A percentile compares a stretch with the other conserved stretches of the same genome.
phyloP scores from a whole-genome alignment of 2,329 filamentous ascomycete genomes.

The Fragosphaeria purpurea region DNA sequence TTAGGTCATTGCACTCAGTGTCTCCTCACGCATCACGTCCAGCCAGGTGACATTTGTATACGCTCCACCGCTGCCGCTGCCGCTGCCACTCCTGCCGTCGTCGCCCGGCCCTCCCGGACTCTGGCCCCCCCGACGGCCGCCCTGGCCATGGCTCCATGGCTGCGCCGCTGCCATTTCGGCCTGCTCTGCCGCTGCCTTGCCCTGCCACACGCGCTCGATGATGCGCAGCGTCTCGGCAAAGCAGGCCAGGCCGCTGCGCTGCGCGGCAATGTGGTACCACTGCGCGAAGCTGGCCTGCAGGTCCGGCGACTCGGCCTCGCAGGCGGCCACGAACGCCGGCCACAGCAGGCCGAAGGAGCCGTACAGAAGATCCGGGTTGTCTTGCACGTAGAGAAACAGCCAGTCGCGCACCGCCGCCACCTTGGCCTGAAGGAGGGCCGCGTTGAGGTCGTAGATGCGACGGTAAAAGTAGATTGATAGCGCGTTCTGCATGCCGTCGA shows the following conservation, averaged over 20 bases:
- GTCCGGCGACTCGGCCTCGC: conserved; percentile 22
- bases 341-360: conserved; percentile 24
- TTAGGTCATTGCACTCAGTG: too few species aligned
- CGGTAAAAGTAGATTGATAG: conserved; percentile 30
- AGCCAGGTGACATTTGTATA: not conserved
- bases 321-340: conserved; percentile 29
- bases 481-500: conserved; percentile 24
- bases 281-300: conserved; percentile 21
- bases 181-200: conserved; percentile 10
- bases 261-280: conserved; percentile 22
- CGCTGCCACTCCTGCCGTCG: too few species aligned
- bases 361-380: conserved; percentile 16
- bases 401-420: conserved; percentile 23
- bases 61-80: too few species aligned
- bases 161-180: not conserved
- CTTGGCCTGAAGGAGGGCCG: conserved; percentile 24
- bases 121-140: too few species aligned
- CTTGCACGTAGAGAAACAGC: conserved; percentile 19
- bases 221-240: conserved; percentile 19
- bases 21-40: not conserved
- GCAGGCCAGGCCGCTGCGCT: conserved; percentile 21
- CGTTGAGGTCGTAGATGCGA: conserved; percentile 26
- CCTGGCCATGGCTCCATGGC: too few species aligned
- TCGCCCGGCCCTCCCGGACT: too few species aligned
- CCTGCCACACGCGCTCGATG: conserved; percentile 21